Base-by-base conservation (phyloP, 2,329 filamentous ascomycete genomes). In the Nemania sp. region DNA sequence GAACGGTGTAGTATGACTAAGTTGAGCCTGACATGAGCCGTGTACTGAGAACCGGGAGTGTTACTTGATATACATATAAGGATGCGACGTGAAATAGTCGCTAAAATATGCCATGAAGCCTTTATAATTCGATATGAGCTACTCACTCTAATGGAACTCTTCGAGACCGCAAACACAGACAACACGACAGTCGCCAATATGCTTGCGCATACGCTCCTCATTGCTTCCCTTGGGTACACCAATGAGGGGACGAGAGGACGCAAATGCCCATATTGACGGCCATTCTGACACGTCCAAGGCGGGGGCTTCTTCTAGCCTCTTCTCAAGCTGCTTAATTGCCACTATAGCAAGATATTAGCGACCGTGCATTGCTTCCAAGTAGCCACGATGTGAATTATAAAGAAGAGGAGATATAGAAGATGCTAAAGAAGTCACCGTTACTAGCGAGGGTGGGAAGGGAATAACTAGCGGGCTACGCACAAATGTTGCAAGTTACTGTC, bases 401-500 rank as follows among this genome's bases (percentile, higher is more conserved):
- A 3, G 1, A 4, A 47, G n/a, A 42, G 17, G n/a, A 37, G 20
- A 4, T 15, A 15, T 15, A 11, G 20, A 20, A 1, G n/a, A 2
- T 46, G 45, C 32, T 17, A 5, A 54, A 17, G n/a, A 13, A 49
- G 15, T 29, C 20, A 13, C 11, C 11, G 25, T 49, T 49, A 17
- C 11, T 5, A 29, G 25, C 25, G 25, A 29, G 3, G 3, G n/a
- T 17, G 10, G 11, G 29, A 49, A 15, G 17, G 7, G 37, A 15
- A 3, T 3, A 58, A 29, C 5, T n/a, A 35, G 35, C 2, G 54
- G 35, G 12, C 10, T 34, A 66, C 62, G 11, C 59, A 66, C 62
- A 53, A 21, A 48, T 45, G 32, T 93, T 92, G 63, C 87, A 88
- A 2, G 89, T 91, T 53, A 93, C 75, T 0, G 89, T 92, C 1